A percentile compares a stretch with the other conserved stretches of the same genome.
These are phyloP conservation scores for Marasmius oreades DNA, from an alignment of 1,284 basidiomycete species.

Conservation along the genomic window DNA sequence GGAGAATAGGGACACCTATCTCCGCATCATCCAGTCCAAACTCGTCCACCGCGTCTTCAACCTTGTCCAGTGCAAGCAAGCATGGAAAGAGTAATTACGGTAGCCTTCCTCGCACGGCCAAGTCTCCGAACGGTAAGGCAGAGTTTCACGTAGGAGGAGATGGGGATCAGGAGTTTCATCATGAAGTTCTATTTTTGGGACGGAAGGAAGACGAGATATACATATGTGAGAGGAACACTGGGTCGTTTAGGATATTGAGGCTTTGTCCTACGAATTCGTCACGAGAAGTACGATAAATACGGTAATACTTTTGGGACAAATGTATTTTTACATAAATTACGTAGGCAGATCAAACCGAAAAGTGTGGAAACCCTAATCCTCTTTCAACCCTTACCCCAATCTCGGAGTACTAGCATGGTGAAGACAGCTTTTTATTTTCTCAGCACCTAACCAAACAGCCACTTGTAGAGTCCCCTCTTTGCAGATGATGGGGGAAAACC, in stretches of 20 bases:
- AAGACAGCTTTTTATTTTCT: not conserved
- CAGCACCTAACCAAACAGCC: not conserved
- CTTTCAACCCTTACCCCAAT: conserved; percentile 4
- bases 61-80: conserved; percentile 24
- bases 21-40: conserved; percentile 37
- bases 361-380: not conserved
- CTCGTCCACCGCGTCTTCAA: conserved; percentile 36
- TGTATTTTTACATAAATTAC: not conserved
- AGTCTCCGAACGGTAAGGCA: conserved; percentile 41
- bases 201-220: conserved; percentile 72
- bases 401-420: not conserved
- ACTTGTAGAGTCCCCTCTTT: conserved; percentile 36
- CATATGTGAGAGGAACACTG: conserved; percentile 71
- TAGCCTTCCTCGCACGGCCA: conserved; percentile 33
- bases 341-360: not conserved
- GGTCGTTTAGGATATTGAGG: conserved; percentile 70
- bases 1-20: conserved; percentile 74
- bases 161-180: conserved; percentile 51
- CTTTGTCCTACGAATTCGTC: conserved; percentile 40
- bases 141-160: conserved; percentile 49
- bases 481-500: conserved; percentile 60
- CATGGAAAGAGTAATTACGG: conserved; percentile 22
- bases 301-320: not conserved
- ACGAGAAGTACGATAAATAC: too few relatives aligned
- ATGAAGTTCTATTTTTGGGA: conserved; percentile 76